phyloP scores from a whole-genome alignment of 2,329 filamentous ascomycete genomes.

The Pyrenophora seminiperda region DNA sequence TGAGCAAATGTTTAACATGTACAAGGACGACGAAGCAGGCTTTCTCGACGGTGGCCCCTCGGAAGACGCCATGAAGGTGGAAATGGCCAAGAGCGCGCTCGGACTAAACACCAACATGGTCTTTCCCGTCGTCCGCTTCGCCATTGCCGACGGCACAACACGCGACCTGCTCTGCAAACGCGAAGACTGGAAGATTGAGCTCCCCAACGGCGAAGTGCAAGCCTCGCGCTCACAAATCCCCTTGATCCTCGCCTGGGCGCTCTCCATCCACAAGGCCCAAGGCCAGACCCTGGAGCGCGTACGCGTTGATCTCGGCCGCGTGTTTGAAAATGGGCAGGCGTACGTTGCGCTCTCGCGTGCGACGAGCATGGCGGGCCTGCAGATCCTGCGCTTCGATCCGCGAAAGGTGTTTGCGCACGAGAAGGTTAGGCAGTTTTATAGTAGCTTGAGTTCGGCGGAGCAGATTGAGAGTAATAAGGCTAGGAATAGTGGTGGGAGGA shows the following conservation, averaged over 20 bases:
- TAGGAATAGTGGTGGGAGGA: constrained; percentile 42
- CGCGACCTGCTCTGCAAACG: constrained; percentile 80
- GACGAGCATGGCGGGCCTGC: constrained; percentile 82
- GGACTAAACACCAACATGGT: constrained; percentile 59
- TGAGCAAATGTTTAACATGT: constrained; percentile 64
- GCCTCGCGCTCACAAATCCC: constrained; percentile 78
- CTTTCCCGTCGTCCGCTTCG: constrained; percentile 86
- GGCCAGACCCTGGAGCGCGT: constrained; percentile 93
- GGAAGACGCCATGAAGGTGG: constrained; percentile 46
- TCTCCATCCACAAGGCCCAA: constrained; percentile 98
- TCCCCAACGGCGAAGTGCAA: constrained; percentile 93
- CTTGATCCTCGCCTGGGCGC: constrained; percentile 92
- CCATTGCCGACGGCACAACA: constrained; percentile 75
- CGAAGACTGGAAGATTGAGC: constrained; percentile 94
- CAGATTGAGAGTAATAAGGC: constrained; percentile 40
- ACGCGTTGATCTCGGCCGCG: constrained; percentile 87
- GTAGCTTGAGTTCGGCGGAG: constrained; percentile 76
- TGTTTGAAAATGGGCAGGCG: constrained; percentile 97
- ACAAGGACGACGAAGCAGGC: constrained; percentile 62
- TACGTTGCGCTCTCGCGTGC: constrained; percentile 96
- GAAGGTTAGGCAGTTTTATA: constrained; percentile 83
- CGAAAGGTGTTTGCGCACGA: constrained; percentile 93
- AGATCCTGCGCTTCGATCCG: constrained; percentile 87
- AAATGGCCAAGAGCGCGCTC: constrained; percentile 55
- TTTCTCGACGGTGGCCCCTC: constrained; percentile 58